Evolutionary conservation across 2,329 filamentous ascomycete genomes (phyloP), one percentile per base, ranked within the genome.

Genomic region (Periconia sp.): DNA sequence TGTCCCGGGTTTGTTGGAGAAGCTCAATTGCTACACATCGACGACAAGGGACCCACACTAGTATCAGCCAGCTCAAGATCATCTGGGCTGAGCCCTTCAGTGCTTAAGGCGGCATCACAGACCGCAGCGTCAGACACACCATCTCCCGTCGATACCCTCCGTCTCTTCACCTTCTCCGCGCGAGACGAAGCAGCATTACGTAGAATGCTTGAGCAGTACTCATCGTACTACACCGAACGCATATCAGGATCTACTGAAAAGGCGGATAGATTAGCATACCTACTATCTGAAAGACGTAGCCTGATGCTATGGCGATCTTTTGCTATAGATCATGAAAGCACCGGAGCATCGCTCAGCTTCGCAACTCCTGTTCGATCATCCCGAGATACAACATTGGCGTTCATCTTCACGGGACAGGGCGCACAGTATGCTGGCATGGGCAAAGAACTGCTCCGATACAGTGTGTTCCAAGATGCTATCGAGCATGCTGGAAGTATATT

Each of bases 341-440:
- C 12, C 12, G 10, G n/a, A 7, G 13, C 11, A 16, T 8, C 21
- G 26, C 25, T 26, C n/a, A 3, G 19, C 15, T 16, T 17, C 29
- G 9, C 19, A 10, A 22, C n/a, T 15, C 31, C 16, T 16, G 18
- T 34, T 11, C 31, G 31, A 8, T 34, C 31, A 22, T 34, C 31
- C 5, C 15, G 16, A 15, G 31, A 34, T 11, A 19, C 38, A 10
- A 40, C 23, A 19, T 13, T 48, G 8, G 21, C 13, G 6, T 42
- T 44, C 19, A 29, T 56, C 8, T 58, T 54, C 39, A 58, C 50
- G 1, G 55, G 55, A 5, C 55, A 58, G 33, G 55, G 55, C 12
- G 55, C 50, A 4, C 50, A 56, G 21, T 58, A 47, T 38, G 11
- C 13, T 13, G 17, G 15, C 5, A 53, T 53, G 50, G 50, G 50